Conservation (phyloP, 768 basidiomycete species). For the Boletus coccyginus region DNA sequence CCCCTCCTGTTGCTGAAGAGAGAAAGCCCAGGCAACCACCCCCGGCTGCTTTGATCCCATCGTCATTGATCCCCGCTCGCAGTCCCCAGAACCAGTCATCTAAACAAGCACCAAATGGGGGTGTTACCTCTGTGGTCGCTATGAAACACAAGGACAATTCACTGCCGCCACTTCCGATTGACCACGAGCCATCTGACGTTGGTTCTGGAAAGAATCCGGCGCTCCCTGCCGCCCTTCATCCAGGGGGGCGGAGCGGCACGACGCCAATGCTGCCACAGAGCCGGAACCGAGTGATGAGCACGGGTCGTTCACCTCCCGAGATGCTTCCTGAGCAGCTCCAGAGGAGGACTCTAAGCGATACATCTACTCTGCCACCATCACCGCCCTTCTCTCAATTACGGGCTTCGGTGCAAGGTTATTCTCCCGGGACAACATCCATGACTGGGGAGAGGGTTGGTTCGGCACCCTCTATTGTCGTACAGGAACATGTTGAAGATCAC, state of each 20-base stretch:
- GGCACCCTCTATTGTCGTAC: constrained; percentile 21
- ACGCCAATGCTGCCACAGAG: constrained; percentile 19
- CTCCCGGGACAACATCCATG: not conserved
- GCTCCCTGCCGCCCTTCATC: constrained; percentile 44
- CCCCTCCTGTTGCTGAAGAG: constrained; percentile 6
- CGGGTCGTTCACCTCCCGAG: constrained; percentile 9
- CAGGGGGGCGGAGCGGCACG: constrained; percentile 29
- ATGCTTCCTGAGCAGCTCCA: constrained; percentile 2
- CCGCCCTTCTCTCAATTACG: constrained; percentile 8
- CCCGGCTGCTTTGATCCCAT: constrained; percentile 12
- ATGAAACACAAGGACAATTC: constrained; percentile 27
- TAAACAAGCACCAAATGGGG: constrained; percentile 5
- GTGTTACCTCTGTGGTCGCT: constrained; percentile 1
- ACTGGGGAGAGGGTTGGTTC: not conserved
- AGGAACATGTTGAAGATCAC: constrained; percentile 3
- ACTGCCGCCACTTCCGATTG: constrained; percentile 42
- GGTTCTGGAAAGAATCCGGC: constrained; percentile 16
- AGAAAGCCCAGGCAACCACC: constrained; percentile 8
- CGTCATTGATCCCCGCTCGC: constrained; percentile 24
- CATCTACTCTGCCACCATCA: constrained; percentile 4
- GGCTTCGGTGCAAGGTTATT: constrained; percentile 1
- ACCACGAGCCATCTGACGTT: constrained; percentile 20
- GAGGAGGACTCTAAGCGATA: constrained; percentile 14
- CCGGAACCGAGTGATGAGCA: constrained; percentile 10
- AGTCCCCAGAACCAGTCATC: constrained; percentile 6